A percentile compares a stretch with the other conserved stretches of the same genome.
Evolutionary conservation across 1,284 basidiomycete species (phyloP).

Genomic region (Bondarzewia mesenterica): DNA sequence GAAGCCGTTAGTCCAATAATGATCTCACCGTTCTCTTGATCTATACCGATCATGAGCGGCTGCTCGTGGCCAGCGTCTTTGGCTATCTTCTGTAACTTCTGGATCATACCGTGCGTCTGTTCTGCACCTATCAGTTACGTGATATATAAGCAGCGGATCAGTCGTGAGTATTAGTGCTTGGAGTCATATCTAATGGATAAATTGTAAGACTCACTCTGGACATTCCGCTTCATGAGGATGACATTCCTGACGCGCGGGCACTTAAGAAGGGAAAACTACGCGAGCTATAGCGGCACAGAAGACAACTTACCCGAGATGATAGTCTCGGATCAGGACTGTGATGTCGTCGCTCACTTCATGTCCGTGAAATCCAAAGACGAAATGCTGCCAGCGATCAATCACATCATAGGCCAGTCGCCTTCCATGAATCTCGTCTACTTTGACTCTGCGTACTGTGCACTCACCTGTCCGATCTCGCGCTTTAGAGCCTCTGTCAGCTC

Average conservation of each 20-base stretch:
- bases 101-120: slow-evolving; percentile 41
- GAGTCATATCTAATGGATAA: too few relatives aligned
- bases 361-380: slow-evolving; percentile 63
- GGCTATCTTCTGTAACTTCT: slow-evolving; percentile 44
- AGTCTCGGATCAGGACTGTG: slow-evolving; percentile 48
- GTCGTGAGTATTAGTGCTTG: background rate
- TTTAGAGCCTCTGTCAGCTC: slow-evolving; percentile 30
- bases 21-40: slow-evolving; percentile 59
- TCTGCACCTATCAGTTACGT: slow-evolving; percentile 30
- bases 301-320: slow-evolving; percentile 45
- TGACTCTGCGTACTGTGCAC: too few relatives aligned
- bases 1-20: too few relatives aligned
- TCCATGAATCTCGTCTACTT: too few relatives aligned
- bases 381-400: slow-evolving; percentile 37
- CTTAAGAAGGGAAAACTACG: too few relatives aligned
- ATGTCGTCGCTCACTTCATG: slow-evolving; percentile 43
- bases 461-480: slow-evolving; percentile 48
- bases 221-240: slow-evolving; percentile 63
- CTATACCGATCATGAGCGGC: slow-evolving; percentile 59
- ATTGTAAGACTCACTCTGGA: slow-evolving; percentile 34
- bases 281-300: background rate
- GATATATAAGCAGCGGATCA: background rate
- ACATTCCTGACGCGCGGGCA: slow-evolving; percentile 30
- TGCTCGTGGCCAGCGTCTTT: slow-evolving; percentile 43
- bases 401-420: too few relatives aligned